phyloP scores from a whole-genome alignment of 768 basidiomycete species.

The Filobasidium floriforme region DNA sequence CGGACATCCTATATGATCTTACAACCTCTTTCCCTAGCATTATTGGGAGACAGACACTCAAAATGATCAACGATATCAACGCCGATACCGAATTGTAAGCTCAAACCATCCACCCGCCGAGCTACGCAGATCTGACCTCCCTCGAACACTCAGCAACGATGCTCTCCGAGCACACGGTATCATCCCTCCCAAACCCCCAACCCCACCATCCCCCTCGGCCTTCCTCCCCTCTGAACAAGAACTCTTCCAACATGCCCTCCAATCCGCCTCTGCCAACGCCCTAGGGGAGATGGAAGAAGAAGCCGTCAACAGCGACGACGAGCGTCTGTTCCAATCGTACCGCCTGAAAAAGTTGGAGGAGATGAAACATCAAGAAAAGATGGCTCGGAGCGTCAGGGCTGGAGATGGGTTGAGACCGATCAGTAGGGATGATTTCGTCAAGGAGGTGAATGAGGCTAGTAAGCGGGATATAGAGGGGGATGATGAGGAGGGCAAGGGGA shows the following conservation, averaged over 20 bases:
- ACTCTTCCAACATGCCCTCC: conserved; percentile 33
- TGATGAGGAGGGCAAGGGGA: conserved; percentile 57
- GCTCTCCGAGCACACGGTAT: conserved; percentile 88
- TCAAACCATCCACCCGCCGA: background rate
- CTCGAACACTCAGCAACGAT: conserved; percentile 63
- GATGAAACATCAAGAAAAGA: conserved; percentile 54
- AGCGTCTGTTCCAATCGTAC: conserved; percentile 63
- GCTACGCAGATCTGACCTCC: background rate
- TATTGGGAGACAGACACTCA: no score
- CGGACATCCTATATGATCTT: no score
- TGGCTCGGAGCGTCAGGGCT: conserved; percentile 60
- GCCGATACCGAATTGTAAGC: conserved; percentile 95
- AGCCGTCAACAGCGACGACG: conserved; percentile 64
- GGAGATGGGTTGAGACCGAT: conserved; percentile 54
- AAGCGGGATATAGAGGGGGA: conserved; percentile 56
- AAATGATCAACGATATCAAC: conserved; percentile 54
- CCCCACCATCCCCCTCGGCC: conserved; percentile 71
- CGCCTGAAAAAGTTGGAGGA: conserved; percentile 60
- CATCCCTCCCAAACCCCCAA: conserved; percentile 63
- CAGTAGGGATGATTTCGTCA: conserved; percentile 82
- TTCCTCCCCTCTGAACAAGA: conserved; percentile 58
- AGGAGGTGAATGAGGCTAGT: conserved; percentile 92
- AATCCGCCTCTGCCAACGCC: conserved; percentile 31
- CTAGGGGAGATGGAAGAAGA: conserved; percentile 67
- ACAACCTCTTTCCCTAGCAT: no score